Conservation (phyloP, 768 basidiomycete genomes). For the Imleria badia region DNA sequence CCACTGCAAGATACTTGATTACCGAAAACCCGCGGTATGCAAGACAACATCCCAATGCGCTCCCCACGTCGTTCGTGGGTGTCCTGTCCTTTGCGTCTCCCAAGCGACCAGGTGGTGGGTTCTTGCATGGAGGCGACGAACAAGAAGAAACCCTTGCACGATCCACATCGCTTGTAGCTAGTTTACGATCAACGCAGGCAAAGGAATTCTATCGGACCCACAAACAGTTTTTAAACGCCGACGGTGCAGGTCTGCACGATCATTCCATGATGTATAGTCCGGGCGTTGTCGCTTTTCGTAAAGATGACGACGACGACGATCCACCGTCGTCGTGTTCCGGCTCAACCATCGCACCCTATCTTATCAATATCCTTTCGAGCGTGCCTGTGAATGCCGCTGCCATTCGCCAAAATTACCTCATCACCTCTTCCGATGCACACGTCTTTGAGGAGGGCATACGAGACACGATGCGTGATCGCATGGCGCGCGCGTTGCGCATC, state of each 20-base stretch:
- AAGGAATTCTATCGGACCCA: slow-evolving; percentile 43
- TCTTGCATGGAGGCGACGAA: slow-evolving; percentile 44
- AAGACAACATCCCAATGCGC: slow-evolving; percentile 12
- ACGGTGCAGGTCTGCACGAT: slow-evolving; percentile 44
- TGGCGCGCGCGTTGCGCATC: slow-evolving; percentile 45
- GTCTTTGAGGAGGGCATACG: slow-evolving; percentile 41
- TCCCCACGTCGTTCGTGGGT: slow-evolving; percentile 33
- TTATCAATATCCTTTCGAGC: slow-evolving; percentile 40
- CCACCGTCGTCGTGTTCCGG: slow-evolving; percentile 5
- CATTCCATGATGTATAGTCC: slow-evolving; percentile 50
- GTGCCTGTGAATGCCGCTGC: slow-evolving; percentile 45
- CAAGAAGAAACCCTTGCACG: slow-evolving; percentile 46
- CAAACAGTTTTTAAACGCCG: slow-evolving; percentile 30
- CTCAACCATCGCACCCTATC: slow-evolving; percentile 39
- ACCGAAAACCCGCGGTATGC: slow-evolving; percentile 11
- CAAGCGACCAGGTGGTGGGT: slow-evolving; percentile 46
- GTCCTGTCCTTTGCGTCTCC: slow-evolving; percentile 45
- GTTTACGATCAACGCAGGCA: slow-evolving; percentile 34
- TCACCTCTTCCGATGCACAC: slow-evolving; percentile 33
- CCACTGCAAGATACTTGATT: slow-evolving; percentile 31
- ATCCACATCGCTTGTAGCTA: slow-evolving; percentile 40
- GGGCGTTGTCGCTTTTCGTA: slow-evolving; percentile 42
- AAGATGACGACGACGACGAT: slow-evolving; percentile 32
- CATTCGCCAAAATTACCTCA: slow-evolving; percentile 38
- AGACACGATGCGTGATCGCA: slow-evolving; percentile 45